Base-by-base conservation (phyloP, 2,329 filamentous ascomycete genomes). In the Elsinoe fawcettii region DNA sequence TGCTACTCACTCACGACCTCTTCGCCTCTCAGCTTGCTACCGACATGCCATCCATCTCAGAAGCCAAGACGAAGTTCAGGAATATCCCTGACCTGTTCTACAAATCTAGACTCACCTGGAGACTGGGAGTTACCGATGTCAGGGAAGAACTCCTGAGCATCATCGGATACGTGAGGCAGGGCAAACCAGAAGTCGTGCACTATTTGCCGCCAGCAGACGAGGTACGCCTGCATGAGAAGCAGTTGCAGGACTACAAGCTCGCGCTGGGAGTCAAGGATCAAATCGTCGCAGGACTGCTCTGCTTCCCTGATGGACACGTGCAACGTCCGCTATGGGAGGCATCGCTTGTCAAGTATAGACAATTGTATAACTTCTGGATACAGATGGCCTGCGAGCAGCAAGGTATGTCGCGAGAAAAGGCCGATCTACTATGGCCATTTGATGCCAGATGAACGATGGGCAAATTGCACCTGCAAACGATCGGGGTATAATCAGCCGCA, bases 371-470 rank as follows among this genome's bases (percentile, higher is more conserved):
- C 16, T 34, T 32, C 11, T 51, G 46, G 46, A 34, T 51, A 3
- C 25, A 51, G 27, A 51, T 51, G 46, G 46, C 46, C 1, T 51
- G 46, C 25, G 46, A 32, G n/a, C 46, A 34, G 11, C 46, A 51
- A 16, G 25, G 46, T 5, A 51, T 51, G 46, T 32, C 46, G 16
- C 32, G 30, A 25, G 46, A 51, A 16, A 51, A 51, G 27, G 46
- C 46, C 5, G 46, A 51, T 16, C n/a, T 18, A 14, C 27, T 51
- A 2, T 51, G 46, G 25, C 4, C 27, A 18, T 51, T 51, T 16
- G 46, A 51, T 22, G 14, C 41, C 11, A 46, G 41, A 46, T 46
- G 41, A 46, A 4, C 9, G 3, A 14, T 9, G n/a, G 14, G 34
- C 5, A 37, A 12, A 14, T 12, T 5, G 14, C 3, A n/a, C 5